A percentile compares a stretch with the other conserved stretches of the same genome.
Evolutionary conservation across 2,329 filamentous ascomycete genomes (phyloP).

Genomic region (Alternaria sp.): DNA sequence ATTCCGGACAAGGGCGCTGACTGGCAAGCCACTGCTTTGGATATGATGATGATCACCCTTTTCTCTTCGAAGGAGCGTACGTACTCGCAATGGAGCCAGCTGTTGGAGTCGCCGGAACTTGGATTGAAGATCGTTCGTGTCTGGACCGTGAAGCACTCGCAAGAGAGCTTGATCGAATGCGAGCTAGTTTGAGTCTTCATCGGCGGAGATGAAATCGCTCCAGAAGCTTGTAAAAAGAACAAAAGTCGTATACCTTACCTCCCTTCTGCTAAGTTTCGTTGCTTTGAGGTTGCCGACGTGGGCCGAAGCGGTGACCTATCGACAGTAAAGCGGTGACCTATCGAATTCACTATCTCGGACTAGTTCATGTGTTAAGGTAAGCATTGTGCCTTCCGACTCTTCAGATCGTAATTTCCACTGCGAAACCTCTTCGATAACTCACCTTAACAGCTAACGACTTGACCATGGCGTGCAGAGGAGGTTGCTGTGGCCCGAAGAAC

Average conservation of each 20-base stretch:
- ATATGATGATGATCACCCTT: not conserved
- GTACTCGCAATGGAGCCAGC: not conserved
- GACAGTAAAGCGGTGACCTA: too few species aligned
- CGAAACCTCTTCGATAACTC: not conserved
- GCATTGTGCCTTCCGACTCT: not conserved
- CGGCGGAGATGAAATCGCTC: not conserved
- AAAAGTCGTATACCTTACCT: too few species aligned
- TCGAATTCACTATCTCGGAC: too few species aligned
- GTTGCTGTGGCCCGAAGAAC: constrained; percentile 15
- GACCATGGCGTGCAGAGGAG: constrained; percentile 23
- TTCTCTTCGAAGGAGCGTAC: not conserved
- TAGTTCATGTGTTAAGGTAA: too few species aligned
- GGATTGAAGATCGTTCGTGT: not conserved
- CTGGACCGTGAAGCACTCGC: not conserved
- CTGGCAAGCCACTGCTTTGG: not conserved
- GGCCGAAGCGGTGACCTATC: not conserved
- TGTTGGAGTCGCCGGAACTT: not conserved
- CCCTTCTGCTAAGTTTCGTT: not conserved
- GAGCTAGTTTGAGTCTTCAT: not conserved
- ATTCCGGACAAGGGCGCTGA: not conserved
- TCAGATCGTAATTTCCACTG: not conserved
- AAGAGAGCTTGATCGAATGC: not conserved
- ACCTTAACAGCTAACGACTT: not conserved
- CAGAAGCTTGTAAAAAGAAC: not conserved
- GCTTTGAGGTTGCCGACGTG: not conserved